Evolutionary conservation across 257 asterid genomes (phyloP).

Genomic region (Jacaranda mimosifolia): DNA sequence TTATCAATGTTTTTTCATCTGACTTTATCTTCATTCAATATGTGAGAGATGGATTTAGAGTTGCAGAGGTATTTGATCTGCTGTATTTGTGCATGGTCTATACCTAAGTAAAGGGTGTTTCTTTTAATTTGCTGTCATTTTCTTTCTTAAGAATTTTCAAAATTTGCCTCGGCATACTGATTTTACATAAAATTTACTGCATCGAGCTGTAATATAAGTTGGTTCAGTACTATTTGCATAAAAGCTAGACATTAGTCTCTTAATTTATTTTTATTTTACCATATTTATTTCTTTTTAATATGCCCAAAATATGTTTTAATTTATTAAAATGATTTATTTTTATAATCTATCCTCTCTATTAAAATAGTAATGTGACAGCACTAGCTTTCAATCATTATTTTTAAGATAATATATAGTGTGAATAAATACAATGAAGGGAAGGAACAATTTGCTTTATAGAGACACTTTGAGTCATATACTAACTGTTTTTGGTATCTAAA

Average conservation of each 20-base stretch:
- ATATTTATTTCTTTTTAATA: too few species aligned
- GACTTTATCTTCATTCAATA: not conserved
- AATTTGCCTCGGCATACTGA: not conserved
- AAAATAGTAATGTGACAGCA: too few species aligned
- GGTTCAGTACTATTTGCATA: too few species aligned
- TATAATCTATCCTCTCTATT: too few species aligned
- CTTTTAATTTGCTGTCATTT: not conserved
- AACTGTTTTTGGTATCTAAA: not conserved
- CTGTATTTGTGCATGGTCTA: not conserved
- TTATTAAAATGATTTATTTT: too few species aligned
- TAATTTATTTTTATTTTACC: too few species aligned
- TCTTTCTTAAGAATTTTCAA: not conserved
- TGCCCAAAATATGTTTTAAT: too few species aligned
- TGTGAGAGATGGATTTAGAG: not conserved
- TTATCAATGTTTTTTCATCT: not conserved
- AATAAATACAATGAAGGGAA: not conserved
- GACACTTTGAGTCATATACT: not conserved
- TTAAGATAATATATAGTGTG: too few species aligned
- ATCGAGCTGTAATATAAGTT: not conserved
- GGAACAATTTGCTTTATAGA: not conserved
- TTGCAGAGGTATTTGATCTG: slow-evolving; percentile 3
- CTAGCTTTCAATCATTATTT: too few species aligned
- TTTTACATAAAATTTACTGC: not conserved
- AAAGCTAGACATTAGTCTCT: too few species aligned
- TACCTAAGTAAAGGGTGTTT: not conserved